Base-by-base conservation (phyloP, 352 stramenopile genomes). In the Lagenidium giganteum region DNA sequence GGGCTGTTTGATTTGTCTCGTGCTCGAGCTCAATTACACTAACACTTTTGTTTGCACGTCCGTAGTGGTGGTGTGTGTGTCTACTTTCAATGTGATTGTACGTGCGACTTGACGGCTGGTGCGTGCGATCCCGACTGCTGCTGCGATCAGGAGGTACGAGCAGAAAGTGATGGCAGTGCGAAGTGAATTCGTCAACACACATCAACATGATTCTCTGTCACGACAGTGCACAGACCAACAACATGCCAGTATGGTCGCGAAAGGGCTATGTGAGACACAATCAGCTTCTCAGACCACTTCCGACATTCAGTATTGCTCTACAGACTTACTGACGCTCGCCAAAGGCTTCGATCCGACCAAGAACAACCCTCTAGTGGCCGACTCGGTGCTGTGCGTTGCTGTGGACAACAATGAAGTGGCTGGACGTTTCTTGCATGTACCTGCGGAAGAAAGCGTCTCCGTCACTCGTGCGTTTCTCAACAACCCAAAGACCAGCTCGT, bases 341-440 rank as follows among this genome's bases (percentile, higher is more conserved):
- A 52, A 47, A 6, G 26, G 47, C 1, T 51, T 70, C 29, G n/a
- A n/a, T n/a, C n/a, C n/a, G n/a, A n/a, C n/a, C n/a, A n/a, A n/a
- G n/a, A n/a, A n/a, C n/a, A 67, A 64, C 16, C 40, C 61, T 16
- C 49, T 76, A 7, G 34, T 76, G n/a, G 61, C 47, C 14, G 63
- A 70, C 49, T 79, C 64, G 17, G 57, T 79, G 17, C 48, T 79
- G 8, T 79, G 67, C 20, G 61, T 79, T 0, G 47, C 67, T 0
- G 47, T 75, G 9, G 64, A 79, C 57, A 79, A 75, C 57, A 75
- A 66, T 23, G 67, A 75, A 38, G 50, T 70, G 8, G 57, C 53
- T 0, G 64, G 67, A 14, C 48, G 66, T 42, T 79, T 66, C 34
- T 63, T 66, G 36, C 20, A 53, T 2, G 35, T 41, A 3, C 32